phyloP scores from a whole-genome alignment of 108 stramenopile species.

The Cylindrotheca fusiformis region DNA sequence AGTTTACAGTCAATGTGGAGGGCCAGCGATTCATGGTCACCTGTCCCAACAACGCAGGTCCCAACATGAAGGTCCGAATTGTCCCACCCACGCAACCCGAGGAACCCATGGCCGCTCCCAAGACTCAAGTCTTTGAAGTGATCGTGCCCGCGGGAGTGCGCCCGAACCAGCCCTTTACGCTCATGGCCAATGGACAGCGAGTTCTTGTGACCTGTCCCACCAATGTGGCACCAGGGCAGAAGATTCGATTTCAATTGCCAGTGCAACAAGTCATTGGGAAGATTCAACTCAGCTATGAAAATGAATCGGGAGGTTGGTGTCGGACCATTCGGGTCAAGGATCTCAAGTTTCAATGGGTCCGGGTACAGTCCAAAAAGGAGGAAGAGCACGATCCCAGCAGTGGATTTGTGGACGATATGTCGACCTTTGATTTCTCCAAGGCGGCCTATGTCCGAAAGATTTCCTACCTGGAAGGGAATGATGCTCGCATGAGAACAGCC shows the following conservation, averaged over 20 bases:
- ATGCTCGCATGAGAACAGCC: slow-evolving; percentile 78
- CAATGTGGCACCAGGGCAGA: slow-evolving; percentile 83
- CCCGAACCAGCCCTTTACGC: slow-evolving; percentile 83
- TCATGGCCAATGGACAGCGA: slow-evolving; percentile 86
- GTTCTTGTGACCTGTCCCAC: slow-evolving; percentile 91
- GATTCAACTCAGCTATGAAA: slow-evolving; percentile 64
- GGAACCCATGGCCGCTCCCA: slow-evolving; percentile 47
- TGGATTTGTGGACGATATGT: slow-evolving; percentile 24
- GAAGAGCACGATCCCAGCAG: slow-evolving; percentile 6
- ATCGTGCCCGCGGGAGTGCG: slow-evolving; percentile 79
- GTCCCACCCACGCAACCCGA: slow-evolving; percentile 54
- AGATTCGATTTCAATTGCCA: slow-evolving; percentile 88
- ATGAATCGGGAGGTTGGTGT: slow-evolving; percentile 81
- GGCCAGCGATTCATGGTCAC: slow-evolving; percentile 84
- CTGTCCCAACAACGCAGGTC: slow-evolving; percentile 73
- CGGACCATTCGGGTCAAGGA: slow-evolving; percentile 82
- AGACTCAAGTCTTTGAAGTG: slow-evolving; percentile 88
- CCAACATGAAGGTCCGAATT: slow-evolving; percentile 81
- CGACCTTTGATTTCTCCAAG: slow-evolving; percentile 64
- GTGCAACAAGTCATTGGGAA: slow-evolving; percentile 40
- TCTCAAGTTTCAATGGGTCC: slow-evolving; percentile 91
- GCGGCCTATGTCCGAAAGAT: slow-evolving; percentile 84
- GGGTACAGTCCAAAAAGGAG: slow-evolving; percentile 56
- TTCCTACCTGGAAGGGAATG: slow-evolving; percentile 71
- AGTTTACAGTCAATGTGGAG: slow-evolving; percentile 78